Evolutionary conservation across 2,329 filamentous ascomycete genomes (phyloP).

Genomic region (Aureobasidium zeae): DNA sequence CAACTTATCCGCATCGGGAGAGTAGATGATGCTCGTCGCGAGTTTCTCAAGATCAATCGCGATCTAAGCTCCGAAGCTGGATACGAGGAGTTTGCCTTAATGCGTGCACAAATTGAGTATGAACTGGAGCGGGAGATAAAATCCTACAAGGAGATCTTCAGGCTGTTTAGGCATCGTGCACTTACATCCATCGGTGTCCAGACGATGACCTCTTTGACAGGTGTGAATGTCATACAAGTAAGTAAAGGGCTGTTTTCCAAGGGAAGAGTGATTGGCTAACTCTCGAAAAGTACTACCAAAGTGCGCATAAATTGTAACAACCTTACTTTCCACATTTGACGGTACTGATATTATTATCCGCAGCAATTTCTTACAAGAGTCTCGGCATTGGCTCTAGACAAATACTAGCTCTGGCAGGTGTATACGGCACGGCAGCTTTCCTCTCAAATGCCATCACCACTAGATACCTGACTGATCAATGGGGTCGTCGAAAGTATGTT

Average conservation of each 20-base stretch:
- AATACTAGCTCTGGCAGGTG: slow-evolving; percentile 45
- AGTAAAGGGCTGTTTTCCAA: slow-evolving; percentile 20
- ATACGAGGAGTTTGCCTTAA: slow-evolving; percentile 45
- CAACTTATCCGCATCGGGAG: slow-evolving; percentile 44
- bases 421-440: slow-evolving; percentile 48
- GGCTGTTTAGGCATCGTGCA: slow-evolving; percentile 43
- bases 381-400: slow-evolving; percentile 42
- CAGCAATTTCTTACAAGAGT: slow-evolving; percentile 46
- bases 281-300: slow-evolving; percentile 14
- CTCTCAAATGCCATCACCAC: slow-evolving; percentile 44
- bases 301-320: neutral
- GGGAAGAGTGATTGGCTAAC: neutral
- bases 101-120: slow-evolving; percentile 42
- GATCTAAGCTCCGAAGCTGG: slow-evolving; percentile 38
- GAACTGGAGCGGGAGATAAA: slow-evolving; percentile 49
- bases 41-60: slow-evolving; percentile 41
- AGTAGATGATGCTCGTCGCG: slow-evolving; percentile 39
- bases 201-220: slow-evolving; percentile 49
- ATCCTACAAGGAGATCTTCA: slow-evolving; percentile 44
- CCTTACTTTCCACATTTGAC: neutral
- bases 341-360: neutral
- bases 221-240: slow-evolving; percentile 47
- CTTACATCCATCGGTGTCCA: slow-evolving; percentile 45
- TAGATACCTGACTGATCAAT: slow-evolving; percentile 46
- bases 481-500: slow-evolving; percentile 46